phyloP scores from a whole-genome alignment of 2,329 filamentous ascomycete genomes.

The Venturia aucupariae region DNA sequence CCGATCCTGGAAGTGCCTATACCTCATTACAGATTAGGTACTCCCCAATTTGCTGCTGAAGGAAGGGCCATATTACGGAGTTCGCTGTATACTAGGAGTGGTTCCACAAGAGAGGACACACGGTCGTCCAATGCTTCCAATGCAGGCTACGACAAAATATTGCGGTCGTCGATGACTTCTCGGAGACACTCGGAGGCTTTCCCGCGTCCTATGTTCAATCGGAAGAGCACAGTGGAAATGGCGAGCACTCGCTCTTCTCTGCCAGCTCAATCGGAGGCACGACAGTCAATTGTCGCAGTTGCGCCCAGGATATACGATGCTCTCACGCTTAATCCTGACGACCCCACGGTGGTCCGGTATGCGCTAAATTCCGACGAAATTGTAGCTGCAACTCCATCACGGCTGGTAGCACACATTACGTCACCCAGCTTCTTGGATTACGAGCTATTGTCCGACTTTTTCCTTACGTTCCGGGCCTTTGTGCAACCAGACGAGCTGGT shows the following conservation, averaged over 20 bases:
- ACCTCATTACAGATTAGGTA: constrained; percentile 75
- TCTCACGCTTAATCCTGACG: constrained; percentile 73
- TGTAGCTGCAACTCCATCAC: constrained; percentile 78
- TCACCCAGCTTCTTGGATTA: constrained; percentile 95
- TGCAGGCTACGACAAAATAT: constrained; percentile 30
- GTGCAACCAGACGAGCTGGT: constrained; percentile 68
- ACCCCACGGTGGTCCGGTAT: constrained; percentile 74
- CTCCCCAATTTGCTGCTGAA: constrained; percentile 66
- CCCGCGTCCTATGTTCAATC: constrained; percentile 23
- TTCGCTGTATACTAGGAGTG: constrained; percentile 56
- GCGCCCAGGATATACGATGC: constrained; percentile 69
- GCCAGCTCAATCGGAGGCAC: constrained; percentile 23
- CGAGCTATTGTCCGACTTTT: constrained; percentile 94
- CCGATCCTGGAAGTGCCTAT: constrained; percentile 65
- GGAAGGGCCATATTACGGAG: constrained; percentile 71
- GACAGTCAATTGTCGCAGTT: constrained; percentile 28
- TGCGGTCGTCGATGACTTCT: constrained; percentile 25
- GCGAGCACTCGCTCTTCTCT: constrained; percentile 25
- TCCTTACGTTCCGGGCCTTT: constrained; percentile 87
- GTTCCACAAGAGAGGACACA: constrained; percentile 60
- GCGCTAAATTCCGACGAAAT: constrained; percentile 62
- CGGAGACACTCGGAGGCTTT: constrained; percentile 30
- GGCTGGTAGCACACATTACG: constrained; percentile 91
- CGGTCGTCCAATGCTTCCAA: constrained; percentile 52
- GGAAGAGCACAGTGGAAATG: constrained; percentile 28